Conservation (phyloP, 176 grass and related monocot genomes). For the Themeda triandra region DNA sequence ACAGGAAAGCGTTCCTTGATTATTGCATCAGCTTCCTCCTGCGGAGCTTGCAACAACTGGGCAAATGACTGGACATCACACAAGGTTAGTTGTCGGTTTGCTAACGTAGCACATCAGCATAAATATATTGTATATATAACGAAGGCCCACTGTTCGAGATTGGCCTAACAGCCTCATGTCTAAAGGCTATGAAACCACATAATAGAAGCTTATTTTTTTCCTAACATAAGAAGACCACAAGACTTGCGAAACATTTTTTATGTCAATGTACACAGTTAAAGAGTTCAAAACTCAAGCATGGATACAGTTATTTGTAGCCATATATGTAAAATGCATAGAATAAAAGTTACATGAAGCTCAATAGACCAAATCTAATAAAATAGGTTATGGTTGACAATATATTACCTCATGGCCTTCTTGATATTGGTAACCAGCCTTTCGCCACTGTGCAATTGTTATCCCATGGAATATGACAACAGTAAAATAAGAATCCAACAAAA, state of each 20-base stretch:
- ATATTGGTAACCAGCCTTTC: constrained; percentile 94
- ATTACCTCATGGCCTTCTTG: constrained; percentile 85
- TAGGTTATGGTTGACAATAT: background rate
- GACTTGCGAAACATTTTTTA: constrained; percentile 1
- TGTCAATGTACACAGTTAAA: constrained; percentile 9
- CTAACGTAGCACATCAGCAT: background rate
- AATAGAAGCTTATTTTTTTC: background rate
- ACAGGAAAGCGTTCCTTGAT: constrained; percentile 85
- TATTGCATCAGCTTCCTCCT: constrained; percentile 73
- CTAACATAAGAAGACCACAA: background rate
- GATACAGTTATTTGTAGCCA: background rate
- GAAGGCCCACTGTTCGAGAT: background rate
- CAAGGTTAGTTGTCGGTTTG: background rate
- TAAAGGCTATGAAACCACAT: background rate
- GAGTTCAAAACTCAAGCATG: constrained; percentile 6
- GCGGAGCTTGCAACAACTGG: constrained; percentile 73
- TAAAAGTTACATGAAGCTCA: background rate
- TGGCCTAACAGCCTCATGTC: background rate
- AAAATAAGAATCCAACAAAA: constrained; percentile 87
- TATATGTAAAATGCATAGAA: background rate
- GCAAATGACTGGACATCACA: constrained; percentile 66
- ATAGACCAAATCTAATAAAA: background rate
- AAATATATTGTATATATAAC: background rate
- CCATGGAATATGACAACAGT: constrained; percentile 78
- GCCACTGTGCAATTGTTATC: constrained; percentile 72